Base-by-base conservation (phyloP, 306 rosid genomes). In the Sphenostylis stenocarpa region DNA sequence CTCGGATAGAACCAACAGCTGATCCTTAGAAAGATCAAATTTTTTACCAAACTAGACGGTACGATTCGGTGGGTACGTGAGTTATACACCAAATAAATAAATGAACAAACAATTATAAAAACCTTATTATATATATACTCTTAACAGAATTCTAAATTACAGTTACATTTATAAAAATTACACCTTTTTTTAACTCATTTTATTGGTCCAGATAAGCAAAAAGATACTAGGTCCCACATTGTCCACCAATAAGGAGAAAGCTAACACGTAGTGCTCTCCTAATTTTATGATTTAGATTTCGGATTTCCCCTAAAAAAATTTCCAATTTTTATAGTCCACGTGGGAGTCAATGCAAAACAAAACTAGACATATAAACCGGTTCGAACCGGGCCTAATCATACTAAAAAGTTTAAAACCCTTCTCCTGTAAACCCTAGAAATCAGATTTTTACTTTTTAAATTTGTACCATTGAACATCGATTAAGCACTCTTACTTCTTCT, bases 241-340 rank as follows among this genome's bases (percentile, higher is more conserved):
- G 24, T 79, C 88, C 43, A 52, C 93, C 91, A 91, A 91, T 86
- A 66, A 78, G 84, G 44, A 77, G 4, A 76, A 23, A 83, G 83
- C 63, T 9, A 68, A 84, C 94, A 88, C 91, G 90, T 82, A 80
- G 34, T 39, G 51, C 48, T 0, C 19, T 12, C 1, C 44, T 13
- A 51, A 29, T 73, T 41, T 68, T 49, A 41, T 26, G 55, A 57
- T 61, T 56, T 12, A 41, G 34, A 72, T 39, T 68, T 72, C 34
- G 0, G 44, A 38, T 65, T 69, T 71, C 10, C 24, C 26, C 4
- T 1, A 3, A 4, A 9, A 45, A 57, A 10, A 76, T 17, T 21
- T 9, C 64, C 38, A 55, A 15, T 47, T 73, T 71, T 39, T 23
- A 39, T 16, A 17, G 77, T 67, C 72, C 62, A 68, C 41, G 38